Conservation (phyloP, 495 filamentous ascomycete species). For the Penicillium nucicola region DNA sequence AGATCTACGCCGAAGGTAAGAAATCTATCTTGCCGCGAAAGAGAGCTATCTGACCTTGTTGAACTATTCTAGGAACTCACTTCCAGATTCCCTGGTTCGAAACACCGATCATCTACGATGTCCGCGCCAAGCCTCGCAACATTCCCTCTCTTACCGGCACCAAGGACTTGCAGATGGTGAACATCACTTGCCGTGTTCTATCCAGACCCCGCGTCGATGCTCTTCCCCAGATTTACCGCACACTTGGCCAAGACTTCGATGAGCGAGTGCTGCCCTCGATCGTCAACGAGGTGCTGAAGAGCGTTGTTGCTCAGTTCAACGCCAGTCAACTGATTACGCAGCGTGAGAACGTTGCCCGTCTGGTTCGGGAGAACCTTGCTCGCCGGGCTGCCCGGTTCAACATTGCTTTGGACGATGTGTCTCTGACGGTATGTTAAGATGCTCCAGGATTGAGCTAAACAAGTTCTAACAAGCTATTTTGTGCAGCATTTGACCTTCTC, state of each 20-base stretch:
- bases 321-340: conserved; percentile 97
- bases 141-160: conserved; percentile 97
- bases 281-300: conserved; percentile 98
- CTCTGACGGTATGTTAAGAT: conserved; percentile 70
- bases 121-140: conserved; percentile 94
- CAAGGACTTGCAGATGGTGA: conserved; percentile 99
- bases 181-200: conserved; percentile 99
- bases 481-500: conserved; percentile 94
- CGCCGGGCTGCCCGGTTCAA: conserved; percentile 92
- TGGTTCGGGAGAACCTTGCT: conserved; percentile 91
- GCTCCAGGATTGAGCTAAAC: neutral
- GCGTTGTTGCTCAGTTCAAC: conserved; percentile 98
- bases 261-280: conserved; percentile 96
- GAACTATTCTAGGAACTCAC: conserved; percentile 70
- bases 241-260: conserved; percentile 92
- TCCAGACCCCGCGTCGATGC: conserved; percentile 83
- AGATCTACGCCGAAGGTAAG: conserved; percentile 94
- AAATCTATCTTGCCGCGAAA: neutral
- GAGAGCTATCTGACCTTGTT: conserved; percentile 17
- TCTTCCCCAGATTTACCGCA: conserved; percentile 94
- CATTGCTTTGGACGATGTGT: conserved; percentile 96
- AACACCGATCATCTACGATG: conserved; percentile 93
- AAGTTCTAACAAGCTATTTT: conserved; percentile 15
- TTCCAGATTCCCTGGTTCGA: conserved; percentile 94
- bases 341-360: conserved; percentile 87